These are phyloP conservation scores for Simplicillium sp. DNA, from an alignment of 2,329 filamentous ascomycete genomes.

Conservation along the genomic window DNA sequence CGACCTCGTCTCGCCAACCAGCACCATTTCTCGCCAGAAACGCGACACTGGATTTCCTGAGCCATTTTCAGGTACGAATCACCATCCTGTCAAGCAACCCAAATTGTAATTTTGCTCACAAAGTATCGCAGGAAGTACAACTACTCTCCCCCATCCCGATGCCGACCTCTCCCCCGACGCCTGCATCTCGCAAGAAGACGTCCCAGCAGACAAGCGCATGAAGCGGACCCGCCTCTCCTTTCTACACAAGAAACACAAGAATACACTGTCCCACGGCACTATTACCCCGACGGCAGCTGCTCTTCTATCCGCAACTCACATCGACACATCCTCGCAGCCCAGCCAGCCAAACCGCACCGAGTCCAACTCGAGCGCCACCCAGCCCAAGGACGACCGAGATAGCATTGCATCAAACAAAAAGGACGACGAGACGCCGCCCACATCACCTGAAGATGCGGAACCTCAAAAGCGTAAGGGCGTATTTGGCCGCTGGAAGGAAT, in stretches of 20 bases:
- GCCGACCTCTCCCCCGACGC: conserved; percentile 49
- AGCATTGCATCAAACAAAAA: no score
- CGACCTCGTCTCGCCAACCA: not conserved
- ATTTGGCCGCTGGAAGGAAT: conserved; percentile 1
- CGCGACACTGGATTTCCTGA: conserved; percentile 44
- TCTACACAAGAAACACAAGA: conserved; percentile 31
- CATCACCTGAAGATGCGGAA: not conserved
- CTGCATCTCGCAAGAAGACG: conserved; percentile 44
- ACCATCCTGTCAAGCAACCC: not conserved
- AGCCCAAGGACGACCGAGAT: not conserved
- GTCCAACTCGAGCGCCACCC: not conserved
- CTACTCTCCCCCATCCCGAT: conserved; percentile 52
- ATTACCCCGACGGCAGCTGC: conserved; percentile 24
- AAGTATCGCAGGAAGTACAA: conserved; percentile 37
- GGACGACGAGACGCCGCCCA: not conserved
- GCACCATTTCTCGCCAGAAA: conserved; percentile 12
- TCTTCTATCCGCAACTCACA: conserved; percentile 21
- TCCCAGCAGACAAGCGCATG: conserved; percentile 31
- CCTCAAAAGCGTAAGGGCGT: not conserved
- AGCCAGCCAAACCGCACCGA: conserved; percentile 7
- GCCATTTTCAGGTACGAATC: conserved; percentile 33
- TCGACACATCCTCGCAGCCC: conserved; percentile 14
- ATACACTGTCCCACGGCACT: conserved; percentile 35
- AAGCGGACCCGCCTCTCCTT: conserved; percentile 36
- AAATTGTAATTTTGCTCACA: not conserved